A percentile compares a stretch with the other conserved stretches of the same genome.
Evolutionary conservation across 2,329 filamentous ascomycete genomes (phyloP).

Genomic region (Ophiostoma perfectum): DNA sequence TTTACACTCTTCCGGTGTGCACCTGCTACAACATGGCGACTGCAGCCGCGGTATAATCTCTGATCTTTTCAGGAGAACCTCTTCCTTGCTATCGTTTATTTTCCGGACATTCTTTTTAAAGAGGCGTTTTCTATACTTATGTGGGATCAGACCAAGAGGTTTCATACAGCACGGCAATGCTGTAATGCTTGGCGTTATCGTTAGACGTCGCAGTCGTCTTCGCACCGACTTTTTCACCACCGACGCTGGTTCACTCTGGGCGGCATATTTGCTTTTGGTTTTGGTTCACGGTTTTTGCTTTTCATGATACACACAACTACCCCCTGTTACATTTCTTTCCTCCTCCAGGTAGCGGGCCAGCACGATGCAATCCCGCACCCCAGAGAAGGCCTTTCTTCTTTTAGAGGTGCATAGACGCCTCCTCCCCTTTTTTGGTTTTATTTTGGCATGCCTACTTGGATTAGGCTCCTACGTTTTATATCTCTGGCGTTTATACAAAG

Average conservation of each 20-base stretch:
- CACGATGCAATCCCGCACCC: too few relatives aligned
- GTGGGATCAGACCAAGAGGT: background rate
- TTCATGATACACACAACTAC: background rate
- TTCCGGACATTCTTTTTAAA: background rate
- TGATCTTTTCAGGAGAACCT: background rate
- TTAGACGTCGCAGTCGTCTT: background rate
- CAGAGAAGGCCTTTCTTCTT: background rate
- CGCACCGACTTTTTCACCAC: background rate
- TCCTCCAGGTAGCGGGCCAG: background rate
- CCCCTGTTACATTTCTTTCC: background rate
- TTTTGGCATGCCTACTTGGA: background rate
- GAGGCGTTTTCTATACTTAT: constrained; percentile 6
- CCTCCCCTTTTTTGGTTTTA: background rate
- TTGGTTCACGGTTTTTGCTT: background rate
- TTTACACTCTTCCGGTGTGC: background rate
- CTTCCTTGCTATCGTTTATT: background rate
- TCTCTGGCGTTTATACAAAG: constrained; percentile 10
- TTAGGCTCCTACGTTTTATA: background rate
- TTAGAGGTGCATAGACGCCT: background rate
- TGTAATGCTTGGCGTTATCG: background rate
- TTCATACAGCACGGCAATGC: constrained; percentile 4
- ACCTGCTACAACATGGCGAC: background rate
- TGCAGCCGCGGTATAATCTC: background rate
- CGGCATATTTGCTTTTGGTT: background rate
- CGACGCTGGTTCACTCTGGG: background rate